Conservation (phyloP, 2,329 filamentous ascomycete genomes). For the Lecanoromycetidae sp. region DNA sequence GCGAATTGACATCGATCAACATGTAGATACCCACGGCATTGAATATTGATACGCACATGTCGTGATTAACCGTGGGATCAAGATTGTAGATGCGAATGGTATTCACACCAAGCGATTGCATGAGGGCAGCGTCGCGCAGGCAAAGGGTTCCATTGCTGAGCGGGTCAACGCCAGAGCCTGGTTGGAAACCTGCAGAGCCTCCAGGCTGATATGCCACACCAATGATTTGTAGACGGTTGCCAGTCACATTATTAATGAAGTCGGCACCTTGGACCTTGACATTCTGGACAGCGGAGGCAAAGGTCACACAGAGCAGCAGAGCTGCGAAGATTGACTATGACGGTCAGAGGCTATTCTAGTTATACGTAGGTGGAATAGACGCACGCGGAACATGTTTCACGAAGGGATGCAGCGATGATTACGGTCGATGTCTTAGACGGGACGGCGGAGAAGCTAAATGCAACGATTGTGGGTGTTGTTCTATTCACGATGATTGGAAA, state of each 20-base stretch:
- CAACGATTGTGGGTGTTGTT: background rate
- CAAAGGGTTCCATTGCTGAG: slow-evolving; percentile 46
- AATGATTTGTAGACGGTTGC: slow-evolving; percentile 49
- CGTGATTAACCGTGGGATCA: slow-evolving; percentile 44
- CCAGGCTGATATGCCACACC: slow-evolving; percentile 55
- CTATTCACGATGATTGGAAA: background rate
- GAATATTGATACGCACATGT: slow-evolving; percentile 32
- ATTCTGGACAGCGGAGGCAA: slow-evolving; percentile 42
- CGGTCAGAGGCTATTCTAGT: too few relatives aligned
- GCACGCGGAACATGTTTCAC: slow-evolving; percentile 1
- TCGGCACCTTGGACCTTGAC: slow-evolving; percentile 47
- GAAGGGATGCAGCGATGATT: too few relatives aligned
- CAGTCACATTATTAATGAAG: slow-evolving; percentile 47
- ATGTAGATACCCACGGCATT: slow-evolving; percentile 55
- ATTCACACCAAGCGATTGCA: slow-evolving; percentile 52
- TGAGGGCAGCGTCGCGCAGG: slow-evolving; percentile 50
- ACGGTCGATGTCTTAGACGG: too few relatives aligned
- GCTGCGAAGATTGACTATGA: background rate
- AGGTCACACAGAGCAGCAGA: slow-evolving; percentile 18
- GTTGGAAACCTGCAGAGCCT: slow-evolving; percentile 46
- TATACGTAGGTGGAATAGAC: background rate
- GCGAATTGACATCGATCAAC: slow-evolving; percentile 53
- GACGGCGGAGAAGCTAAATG: background rate
- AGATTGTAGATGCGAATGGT: slow-evolving; percentile 55
- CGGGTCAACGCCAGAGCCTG: slow-evolving; percentile 38